Evolutionary conservation across 331 rosid species (phyloP).

Genomic region (Quercus phellos): DNA sequence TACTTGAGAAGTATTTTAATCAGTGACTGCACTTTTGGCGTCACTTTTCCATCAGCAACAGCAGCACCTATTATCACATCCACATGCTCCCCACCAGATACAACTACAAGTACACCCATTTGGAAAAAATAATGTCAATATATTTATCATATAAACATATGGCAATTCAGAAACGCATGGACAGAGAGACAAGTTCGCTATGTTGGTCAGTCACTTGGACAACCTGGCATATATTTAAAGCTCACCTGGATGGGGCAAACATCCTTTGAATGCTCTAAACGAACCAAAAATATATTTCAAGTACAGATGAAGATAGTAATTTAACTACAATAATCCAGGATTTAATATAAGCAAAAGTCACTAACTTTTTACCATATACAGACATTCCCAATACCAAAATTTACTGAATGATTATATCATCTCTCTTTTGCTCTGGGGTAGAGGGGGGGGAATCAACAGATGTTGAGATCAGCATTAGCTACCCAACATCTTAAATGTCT

Average conservation of each 20-base stretch:
- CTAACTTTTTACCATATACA: background rate
- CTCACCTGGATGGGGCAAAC: background rate
- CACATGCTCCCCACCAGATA: constrained; percentile 98
- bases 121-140: constrained; percentile 22
- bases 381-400: background rate
- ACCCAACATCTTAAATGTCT: background rate
- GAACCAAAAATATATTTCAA: background rate
- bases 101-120: constrained; percentile 44
- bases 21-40: constrained; percentile 97
- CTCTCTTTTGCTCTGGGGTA: background rate
- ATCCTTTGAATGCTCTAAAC: background rate
- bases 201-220: background rate
- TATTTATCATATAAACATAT: constrained; percentile 10
- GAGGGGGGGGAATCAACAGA: background rate
- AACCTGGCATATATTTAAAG: background rate
- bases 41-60: constrained; percentile 98
- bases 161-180: constrained; percentile 8
- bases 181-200: background rate
- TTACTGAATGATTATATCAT: background rate
- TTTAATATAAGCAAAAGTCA: background rate
- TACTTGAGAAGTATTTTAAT: constrained; percentile 84
- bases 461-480: constrained; percentile 3
- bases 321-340: background rate
- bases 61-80: constrained; percentile 97
- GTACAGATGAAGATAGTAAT: background rate